A percentile compares a stretch with the other conserved stretches of the same genome.
Evolutionary conservation across 176 grass and related monocot genomes (phyloP).

Genomic region (Eleusine indica): DNA sequence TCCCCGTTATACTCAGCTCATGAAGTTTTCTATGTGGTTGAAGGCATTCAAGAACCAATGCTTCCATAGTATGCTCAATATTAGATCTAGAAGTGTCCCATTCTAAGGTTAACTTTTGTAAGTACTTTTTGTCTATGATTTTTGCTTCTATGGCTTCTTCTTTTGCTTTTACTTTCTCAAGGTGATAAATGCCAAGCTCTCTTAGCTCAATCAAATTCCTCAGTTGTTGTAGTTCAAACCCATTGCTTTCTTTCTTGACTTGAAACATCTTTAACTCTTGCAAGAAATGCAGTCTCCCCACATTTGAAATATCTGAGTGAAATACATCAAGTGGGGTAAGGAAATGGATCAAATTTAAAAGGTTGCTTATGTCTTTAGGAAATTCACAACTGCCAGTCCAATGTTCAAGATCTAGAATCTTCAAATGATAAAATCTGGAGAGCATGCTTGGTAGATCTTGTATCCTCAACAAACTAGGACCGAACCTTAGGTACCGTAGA

Average conservation of each 20-base stretch:
- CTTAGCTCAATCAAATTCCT: not conserved
- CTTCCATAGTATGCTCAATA: too few relatives aligned
- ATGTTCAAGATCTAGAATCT: not conserved
- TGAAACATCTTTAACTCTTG: slow-evolving; percentile 5
- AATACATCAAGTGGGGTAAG: too few relatives aligned
- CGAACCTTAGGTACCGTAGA: slow-evolving; percentile 9
- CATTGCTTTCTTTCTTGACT: not conserved
- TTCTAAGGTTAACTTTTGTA: not conserved
- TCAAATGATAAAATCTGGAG: not conserved
- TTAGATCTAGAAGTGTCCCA: not conserved
- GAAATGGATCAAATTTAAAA: not conserved
- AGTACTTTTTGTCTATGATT: not conserved
- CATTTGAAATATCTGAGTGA: not conserved
- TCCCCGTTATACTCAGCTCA: too few relatives aligned
- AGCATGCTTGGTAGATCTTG: not conserved
- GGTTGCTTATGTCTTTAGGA: not conserved
- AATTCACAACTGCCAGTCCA: not conserved
- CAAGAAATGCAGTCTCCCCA: not conserved
- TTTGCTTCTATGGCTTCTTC: not conserved
- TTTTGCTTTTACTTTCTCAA: slow-evolving; percentile 8
- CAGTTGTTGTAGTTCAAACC: not conserved
- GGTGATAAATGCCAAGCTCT: not conserved
- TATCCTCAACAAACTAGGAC: not conserved
- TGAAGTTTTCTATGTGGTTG: too few relatives aligned
- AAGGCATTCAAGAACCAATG: too few relatives aligned